Conservation (phyloP, 2,329 filamentous ascomycete genomes). For the Dothideomycetes sp. region DNA sequence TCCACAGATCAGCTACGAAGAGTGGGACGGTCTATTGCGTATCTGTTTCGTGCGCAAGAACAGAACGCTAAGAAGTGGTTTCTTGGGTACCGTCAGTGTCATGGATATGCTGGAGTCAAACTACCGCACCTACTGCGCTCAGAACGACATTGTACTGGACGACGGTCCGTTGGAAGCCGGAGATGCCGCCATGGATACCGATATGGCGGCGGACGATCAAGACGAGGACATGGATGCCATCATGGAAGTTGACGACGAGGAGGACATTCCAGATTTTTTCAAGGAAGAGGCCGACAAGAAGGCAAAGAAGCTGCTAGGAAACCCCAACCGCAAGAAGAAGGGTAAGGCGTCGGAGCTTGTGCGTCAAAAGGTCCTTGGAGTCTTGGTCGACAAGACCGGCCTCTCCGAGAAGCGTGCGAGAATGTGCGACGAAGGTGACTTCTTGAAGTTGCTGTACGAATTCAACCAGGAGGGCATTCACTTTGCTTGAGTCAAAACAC, state of each 20-base stretch:
- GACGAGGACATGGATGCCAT: slow-evolving; percentile 40
- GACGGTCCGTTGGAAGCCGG: slow-evolving; percentile 44
- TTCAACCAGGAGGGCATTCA: slow-evolving; percentile 93
- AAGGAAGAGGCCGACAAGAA: slow-evolving; percentile 50
- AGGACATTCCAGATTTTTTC: slow-evolving; percentile 78
- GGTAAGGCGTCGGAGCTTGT: slow-evolving; percentile 74
- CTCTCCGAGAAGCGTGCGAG: slow-evolving; percentile 73
- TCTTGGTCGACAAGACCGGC: slow-evolving; percentile 70
- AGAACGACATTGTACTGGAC: slow-evolving; percentile 71
- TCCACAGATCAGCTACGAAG: slow-evolving; percentile 83
- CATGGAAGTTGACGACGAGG: slow-evolving; percentile 50
- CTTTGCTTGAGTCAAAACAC: slow-evolving; percentile 50
- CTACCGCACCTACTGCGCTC: slow-evolving; percentile 81
- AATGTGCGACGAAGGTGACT: slow-evolving; percentile 88
- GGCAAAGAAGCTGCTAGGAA: slow-evolving; percentile 44
- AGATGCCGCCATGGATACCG: slow-evolving; percentile 38
- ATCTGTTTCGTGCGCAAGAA: slow-evolving; percentile 84
- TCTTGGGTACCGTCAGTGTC: slow-evolving; percentile 71
- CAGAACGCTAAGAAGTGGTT: slow-evolving; percentile 74
- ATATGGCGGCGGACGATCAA: slow-evolving; percentile 30
- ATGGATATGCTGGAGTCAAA: slow-evolving; percentile 77
- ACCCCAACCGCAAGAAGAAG: slow-evolving; percentile 59
- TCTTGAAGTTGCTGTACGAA: slow-evolving; percentile 67
- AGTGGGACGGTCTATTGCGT: slow-evolving; percentile 84
- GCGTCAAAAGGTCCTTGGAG: slow-evolving; percentile 75